Percentiles rank a stretch among this genome's conserved stretches.
Evolutionary conservation across 192 early-diverging fungal genomes (phyloP).

Genomic region (Backusella australiensis): DNA sequence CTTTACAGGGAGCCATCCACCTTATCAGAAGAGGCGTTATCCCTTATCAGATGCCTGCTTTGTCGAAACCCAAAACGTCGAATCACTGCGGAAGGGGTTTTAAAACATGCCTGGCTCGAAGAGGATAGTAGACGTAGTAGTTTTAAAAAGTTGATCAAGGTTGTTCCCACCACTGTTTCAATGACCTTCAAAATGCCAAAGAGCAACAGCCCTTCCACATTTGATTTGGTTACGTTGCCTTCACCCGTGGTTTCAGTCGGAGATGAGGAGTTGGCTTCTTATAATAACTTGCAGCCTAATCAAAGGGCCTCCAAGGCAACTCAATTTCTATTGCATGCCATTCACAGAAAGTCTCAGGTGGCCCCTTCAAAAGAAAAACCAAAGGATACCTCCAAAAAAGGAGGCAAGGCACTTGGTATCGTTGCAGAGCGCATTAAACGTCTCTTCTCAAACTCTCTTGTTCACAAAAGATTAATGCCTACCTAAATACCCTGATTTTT

Average conservation of each 20-base stretch:
- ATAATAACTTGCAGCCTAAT: background rate
- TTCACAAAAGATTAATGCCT: slow-evolving; percentile 4
- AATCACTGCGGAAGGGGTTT: slow-evolving; percentile 47
- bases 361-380: slow-evolving; percentile 5
- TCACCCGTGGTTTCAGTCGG: slow-evolving; percentile 7
- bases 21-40: slow-evolving; percentile 34
- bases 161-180: background rate
- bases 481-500: background rate
- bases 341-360: slow-evolving; percentile 8
- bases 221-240: slow-evolving; percentile 2
- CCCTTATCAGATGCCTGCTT: slow-evolving; percentile 43
- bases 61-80: slow-evolving; percentile 47
- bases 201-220: background rate
- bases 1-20: slow-evolving; percentile 44
- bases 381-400: background rate
- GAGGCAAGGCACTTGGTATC: background rate
- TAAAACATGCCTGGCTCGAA: slow-evolving; percentile 51
- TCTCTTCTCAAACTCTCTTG: background rate
- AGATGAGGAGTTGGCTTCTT: slow-evolving; percentile 18
- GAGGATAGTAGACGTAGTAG: background rate
- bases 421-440: background rate
- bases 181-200: slow-evolving; percentile 7
- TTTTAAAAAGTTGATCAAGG: background rate
- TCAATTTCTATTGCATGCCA: background rate
- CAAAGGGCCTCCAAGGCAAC: slow-evolving; percentile 9